Evolutionary conservation across 805 yeast species (phyloP), one percentile per base, ranked within the genome.

Genomic region (Candida maltosa): DNA sequence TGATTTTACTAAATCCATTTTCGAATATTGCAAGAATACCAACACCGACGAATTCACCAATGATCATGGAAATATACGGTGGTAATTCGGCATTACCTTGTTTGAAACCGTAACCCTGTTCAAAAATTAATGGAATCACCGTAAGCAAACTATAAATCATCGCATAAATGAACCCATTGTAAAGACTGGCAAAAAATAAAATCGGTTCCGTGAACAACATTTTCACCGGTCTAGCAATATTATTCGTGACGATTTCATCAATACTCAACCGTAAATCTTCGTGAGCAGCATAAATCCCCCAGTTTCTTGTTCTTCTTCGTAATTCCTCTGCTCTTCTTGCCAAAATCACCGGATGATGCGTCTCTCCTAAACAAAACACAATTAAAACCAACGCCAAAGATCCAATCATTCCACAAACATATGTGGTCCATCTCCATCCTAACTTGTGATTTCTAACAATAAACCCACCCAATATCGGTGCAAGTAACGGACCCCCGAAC

Each of bases 31-130:
- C 60, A 48, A 80, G 72, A 39, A 64, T 62, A 1, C 53, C 40
- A 18, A 81, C 79, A 36, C 89, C 87, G 16, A 76, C 28, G 4
- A 74, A 27, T 62, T 79, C 68, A 40, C 96, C 96, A 34, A 84
- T 52, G 33, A 83, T 70, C 59, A 88, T 65, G 16, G 86, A 82
- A 38, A 87, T 56, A 65, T 87, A 88, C 9, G 97, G 96, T n/a
- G n/a, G n/a, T 41, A 88, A 68, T 60, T 82, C 83, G 7, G 77
- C 78, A 20, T 76, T 78, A 47, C 89, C 88, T 34, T 73, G 70
- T 17, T 57, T 54, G 33, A 65, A 81, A 20, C 69, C 69, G 51
- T 87, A 87, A 34, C 80, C 80, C 26, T 42, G 55, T 9, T 59
- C 65, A 55, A 87, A 69, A 3, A 70, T 60, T 15, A 60, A 54